Evolutionary conservation across 2,329 filamentous ascomycete species (phyloP).

Genomic region (Emergomyces orientalis): DNA sequence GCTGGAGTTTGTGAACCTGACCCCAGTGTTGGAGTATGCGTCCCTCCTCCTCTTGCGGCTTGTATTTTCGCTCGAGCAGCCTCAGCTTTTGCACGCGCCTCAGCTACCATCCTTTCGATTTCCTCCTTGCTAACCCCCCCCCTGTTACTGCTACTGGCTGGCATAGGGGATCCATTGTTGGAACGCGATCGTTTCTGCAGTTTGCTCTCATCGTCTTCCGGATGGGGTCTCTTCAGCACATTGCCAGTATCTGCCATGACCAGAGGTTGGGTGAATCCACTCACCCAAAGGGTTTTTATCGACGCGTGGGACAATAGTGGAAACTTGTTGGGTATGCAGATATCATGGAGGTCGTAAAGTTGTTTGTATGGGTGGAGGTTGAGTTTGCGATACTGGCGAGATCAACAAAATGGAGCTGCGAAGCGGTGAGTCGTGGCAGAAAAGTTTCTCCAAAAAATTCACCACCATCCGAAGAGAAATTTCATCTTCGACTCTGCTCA

Average conservation of each 20-base stretch:
- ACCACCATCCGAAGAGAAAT: background rate
- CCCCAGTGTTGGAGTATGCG: conserved; percentile 18
- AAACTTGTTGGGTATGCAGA: background rate
- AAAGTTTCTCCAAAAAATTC: conserved; percentile 25
- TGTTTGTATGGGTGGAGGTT: background rate
- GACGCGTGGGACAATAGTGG: conserved; percentile 4
- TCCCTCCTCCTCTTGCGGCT: conserved; percentile 26
- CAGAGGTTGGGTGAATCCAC: conserved; percentile 13
- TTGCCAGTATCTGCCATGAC: conserved; percentile 38
- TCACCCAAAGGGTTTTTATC: conserved; percentile 5
- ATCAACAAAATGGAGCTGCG: conserved; percentile 7
- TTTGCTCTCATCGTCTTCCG: conserved; percentile 38
- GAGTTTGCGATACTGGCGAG: conserved; percentile 7
- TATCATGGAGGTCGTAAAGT: background rate
- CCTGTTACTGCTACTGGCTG: conserved; percentile 28
- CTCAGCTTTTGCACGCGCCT: conserved; percentile 41
- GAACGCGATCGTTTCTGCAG: conserved; percentile 42
- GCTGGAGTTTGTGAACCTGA: conserved; percentile 29
- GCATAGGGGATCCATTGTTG: conserved; percentile 42
- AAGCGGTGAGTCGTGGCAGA: conserved; percentile 31
- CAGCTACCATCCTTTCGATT: conserved; percentile 40
- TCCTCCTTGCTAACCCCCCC: conserved; percentile 32
- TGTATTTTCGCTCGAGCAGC: conserved; percentile 40
- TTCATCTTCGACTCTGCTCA: background rate
- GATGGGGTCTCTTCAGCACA: conserved; percentile 41